Evolutionary conservation across 495 filamentous ascomycete species (phyloP).

Genomic region (Penicillium maclennaniae): DNA sequence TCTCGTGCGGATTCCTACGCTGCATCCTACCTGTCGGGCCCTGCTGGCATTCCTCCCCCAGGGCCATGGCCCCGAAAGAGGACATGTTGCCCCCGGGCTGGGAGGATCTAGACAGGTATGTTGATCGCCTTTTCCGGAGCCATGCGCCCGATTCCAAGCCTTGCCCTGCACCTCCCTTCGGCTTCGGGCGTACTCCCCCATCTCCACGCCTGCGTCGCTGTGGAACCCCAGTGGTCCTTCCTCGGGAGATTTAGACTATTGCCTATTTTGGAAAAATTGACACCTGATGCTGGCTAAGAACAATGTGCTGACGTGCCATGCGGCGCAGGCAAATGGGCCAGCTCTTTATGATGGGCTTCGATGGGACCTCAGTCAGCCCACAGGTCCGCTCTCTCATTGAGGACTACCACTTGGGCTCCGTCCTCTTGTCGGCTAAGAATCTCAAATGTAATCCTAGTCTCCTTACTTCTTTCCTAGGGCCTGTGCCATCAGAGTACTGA

Average conservation of each 20-base stretch:
- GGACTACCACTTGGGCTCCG: constrained; percentile 77
- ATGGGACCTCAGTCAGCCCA: constrained; percentile 80
- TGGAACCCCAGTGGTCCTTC: constrained; percentile 16
- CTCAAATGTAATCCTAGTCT: constrained; percentile 63
- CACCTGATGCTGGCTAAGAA: constrained; percentile 29
- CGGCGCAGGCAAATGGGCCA: constrained; percentile 65
- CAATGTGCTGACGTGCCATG: constrained; percentile 21
- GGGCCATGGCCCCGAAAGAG: constrained; percentile 51
- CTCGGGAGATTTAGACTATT: constrained; percentile 15
- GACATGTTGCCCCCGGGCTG: constrained; percentile 47
- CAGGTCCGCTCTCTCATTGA: constrained; percentile 82
- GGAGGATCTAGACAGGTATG: constrained; percentile 49
- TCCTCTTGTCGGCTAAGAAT: constrained; percentile 85
- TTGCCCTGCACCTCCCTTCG: background rate
- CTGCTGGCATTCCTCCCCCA: constrained; percentile 36
- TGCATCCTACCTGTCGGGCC: constrained; percentile 9
- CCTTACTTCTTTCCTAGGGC: constrained; percentile 2
- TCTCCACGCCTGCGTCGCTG: constrained; percentile 10
- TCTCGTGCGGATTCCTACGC: constrained; percentile 4
- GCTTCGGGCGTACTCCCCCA: background rate
- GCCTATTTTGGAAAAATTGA: constrained; percentile 13
- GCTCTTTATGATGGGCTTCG: constrained; percentile 94
- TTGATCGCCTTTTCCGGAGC: constrained; percentile 19
- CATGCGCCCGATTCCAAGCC: background rate
- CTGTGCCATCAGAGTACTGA: constrained; percentile 14